These are phyloP conservation scores for Floccularia luteovirens DNA, from an alignment of 768 basidiomycete species.

Conservation along the genomic window DNA sequence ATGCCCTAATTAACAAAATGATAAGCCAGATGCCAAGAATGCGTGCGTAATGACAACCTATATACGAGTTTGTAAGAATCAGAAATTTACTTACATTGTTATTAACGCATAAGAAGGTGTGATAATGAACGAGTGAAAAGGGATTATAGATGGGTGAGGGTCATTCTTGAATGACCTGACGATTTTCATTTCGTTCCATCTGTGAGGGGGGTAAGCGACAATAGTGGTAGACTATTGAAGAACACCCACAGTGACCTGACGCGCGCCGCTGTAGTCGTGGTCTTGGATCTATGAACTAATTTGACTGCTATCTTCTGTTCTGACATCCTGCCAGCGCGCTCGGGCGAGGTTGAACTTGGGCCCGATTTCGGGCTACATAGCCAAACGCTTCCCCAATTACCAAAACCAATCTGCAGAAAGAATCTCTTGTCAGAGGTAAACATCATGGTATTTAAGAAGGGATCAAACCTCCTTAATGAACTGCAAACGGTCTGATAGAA, in stretches of 20 bases:
- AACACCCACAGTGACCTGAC: slow-evolving; percentile 74
- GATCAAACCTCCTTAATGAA: slow-evolving; percentile 65
- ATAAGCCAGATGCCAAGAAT: slow-evolving; percentile 2
- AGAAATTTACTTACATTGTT: slow-evolving; percentile 67
- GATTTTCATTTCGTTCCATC: slow-evolving; percentile 99
- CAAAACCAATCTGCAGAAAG: slow-evolving; percentile 65
- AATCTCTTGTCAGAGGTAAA: slow-evolving; percentile 2
- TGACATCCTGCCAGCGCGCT: slow-evolving; percentile 26
- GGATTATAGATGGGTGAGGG: slow-evolving; percentile 87
- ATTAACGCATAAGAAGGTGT: slow-evolving; percentile 87
- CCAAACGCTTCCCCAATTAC: slow-evolving; percentile 94
- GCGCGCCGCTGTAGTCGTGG: slow-evolving; percentile 80
- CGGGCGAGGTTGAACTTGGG: slow-evolving; percentile 20
- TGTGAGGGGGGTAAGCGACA: slow-evolving; percentile 15
- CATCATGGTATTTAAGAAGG: slow-evolving; percentile 3
- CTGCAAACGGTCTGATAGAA: slow-evolving; percentile 59
- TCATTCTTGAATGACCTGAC: slow-evolving; percentile 77
- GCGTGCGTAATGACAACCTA: slow-evolving; percentile 11
- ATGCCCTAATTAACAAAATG: slow-evolving; percentile 53
- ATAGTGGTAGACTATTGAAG: not conserved
- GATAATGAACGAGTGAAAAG: slow-evolving; percentile 91
- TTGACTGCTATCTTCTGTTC: slow-evolving; percentile 80
- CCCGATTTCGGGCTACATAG: slow-evolving; percentile 56
- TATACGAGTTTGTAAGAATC: too few relatives aligned
- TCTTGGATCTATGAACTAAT: slow-evolving; percentile 84